Evolutionary conservation across 2,329 filamentous ascomycete genomes (phyloP).

Genomic region (Cytospora leucostoma): DNA sequence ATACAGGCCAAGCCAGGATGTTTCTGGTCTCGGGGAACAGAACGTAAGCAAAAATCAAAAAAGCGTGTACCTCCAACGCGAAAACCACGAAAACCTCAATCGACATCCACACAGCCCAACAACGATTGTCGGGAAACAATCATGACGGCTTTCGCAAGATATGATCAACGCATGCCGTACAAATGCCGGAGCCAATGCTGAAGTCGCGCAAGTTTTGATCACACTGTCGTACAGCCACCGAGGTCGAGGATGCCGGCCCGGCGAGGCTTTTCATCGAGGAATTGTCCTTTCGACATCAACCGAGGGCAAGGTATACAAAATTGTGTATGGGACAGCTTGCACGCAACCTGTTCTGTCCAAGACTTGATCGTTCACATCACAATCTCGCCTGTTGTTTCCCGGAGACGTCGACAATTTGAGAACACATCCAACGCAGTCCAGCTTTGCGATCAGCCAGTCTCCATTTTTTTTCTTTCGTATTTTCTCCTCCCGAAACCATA

Average conservation of each 20-base stretch:
- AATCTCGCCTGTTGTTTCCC: not conserved
- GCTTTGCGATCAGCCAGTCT: not conserved
- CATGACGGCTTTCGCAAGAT: constrained; percentile 6
- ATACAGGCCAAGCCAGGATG: constrained; percentile 23
- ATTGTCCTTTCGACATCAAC: not conserved
- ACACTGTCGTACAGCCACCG: not conserved
- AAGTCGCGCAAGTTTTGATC: not conserved
- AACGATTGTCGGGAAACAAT: constrained; percentile 12
- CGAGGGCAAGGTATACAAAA: not conserved
- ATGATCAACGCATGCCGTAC: constrained; percentile 3
- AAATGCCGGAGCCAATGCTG: not conserved
- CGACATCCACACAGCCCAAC: constrained; percentile 20
- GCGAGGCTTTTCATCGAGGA: not conserved
- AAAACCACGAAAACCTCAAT: constrained; percentile 6
- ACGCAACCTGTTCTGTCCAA: not conserved
- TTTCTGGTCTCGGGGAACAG: constrained; percentile 12
- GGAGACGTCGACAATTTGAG: not conserved
- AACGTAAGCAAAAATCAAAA: constrained; percentile 16
- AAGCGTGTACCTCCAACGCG: constrained; percentile 15
- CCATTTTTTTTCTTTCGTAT: not conserved
- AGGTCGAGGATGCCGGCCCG: not conserved
- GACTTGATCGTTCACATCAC: not conserved
- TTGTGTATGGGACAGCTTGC: not conserved
- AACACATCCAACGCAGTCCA: not conserved
- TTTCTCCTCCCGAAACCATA: not conserved